These are phyloP conservation scores for Quercus rubra DNA, from an alignment of 306 rosid genomes.

Conservation along the genomic window DNA sequence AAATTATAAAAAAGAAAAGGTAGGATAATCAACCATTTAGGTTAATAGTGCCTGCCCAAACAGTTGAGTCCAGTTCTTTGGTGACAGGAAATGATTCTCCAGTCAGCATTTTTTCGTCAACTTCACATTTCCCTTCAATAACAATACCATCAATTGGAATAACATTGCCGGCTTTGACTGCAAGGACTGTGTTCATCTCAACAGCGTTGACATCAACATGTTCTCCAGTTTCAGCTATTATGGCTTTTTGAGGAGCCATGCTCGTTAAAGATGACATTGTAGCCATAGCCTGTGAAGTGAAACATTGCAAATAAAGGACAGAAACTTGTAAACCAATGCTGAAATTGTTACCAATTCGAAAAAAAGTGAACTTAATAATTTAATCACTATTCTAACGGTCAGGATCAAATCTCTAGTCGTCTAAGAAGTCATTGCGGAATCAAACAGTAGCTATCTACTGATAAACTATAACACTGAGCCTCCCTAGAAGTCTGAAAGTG, in stretches of 20 bases:
- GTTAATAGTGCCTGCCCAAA: conserved; percentile 93
- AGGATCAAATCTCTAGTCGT: too few relatives aligned
- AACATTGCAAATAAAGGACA: not conserved
- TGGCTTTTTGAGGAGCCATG: conserved; percentile 83
- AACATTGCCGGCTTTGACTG: conserved; percentile 82
- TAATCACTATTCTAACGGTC: too few relatives aligned
- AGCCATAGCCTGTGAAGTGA: conserved; percentile 59
- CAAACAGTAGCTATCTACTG: too few relatives aligned
- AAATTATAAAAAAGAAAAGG: not conserved
- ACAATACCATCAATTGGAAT: conserved; percentile 89
- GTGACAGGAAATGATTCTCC: conserved; percentile 91
- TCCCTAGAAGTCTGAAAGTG: not conserved
- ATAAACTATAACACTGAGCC: too few relatives aligned
- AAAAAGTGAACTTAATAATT: not conserved
- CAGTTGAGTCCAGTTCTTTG: conserved; percentile 65
- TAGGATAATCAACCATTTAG: conserved; percentile 53
- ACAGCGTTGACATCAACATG: conserved; percentile 74
- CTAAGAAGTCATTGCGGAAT: too few relatives aligned
- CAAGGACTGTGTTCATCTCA: conserved; percentile 58
- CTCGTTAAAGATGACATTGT: conserved; percentile 78
- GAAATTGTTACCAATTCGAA: not conserved
- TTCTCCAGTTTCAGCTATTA: conserved; percentile 79
- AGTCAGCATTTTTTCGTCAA: conserved; percentile 81
- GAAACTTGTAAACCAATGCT: not conserved
- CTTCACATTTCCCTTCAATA: conserved; percentile 70